Conservation (phyloP, 345 rosid species). For the Cardiospermum halicacabum region DNA sequence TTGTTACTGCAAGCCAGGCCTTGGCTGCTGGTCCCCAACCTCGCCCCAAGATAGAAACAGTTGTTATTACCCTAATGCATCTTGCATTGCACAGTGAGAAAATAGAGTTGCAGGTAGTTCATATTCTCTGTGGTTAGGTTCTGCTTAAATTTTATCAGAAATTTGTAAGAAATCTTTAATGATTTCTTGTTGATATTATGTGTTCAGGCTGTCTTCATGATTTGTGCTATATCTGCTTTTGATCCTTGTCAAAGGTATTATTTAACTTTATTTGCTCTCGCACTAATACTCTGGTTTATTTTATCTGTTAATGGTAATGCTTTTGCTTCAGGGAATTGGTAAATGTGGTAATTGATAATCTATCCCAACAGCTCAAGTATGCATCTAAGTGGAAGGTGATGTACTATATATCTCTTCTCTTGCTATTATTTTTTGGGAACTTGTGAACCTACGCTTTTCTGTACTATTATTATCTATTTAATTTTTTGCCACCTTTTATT, state of each 20-base stretch:
- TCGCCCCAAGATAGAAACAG: constrained; percentile 59
- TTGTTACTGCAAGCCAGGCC: constrained; percentile 68
- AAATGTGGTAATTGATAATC: constrained; percentile 52
- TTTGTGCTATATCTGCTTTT: constrained; percentile 72
- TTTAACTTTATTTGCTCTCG: constrained; percentile 1
- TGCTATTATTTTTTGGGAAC: neutral
- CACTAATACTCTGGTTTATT: neutral
- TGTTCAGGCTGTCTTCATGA: constrained; percentile 85
- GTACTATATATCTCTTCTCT: constrained; percentile 9
- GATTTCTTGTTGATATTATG: constrained; percentile 3
- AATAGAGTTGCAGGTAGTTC: constrained; percentile 73
- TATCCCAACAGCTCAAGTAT: constrained; percentile 73
- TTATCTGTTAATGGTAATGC: neutral
- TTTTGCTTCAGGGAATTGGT: constrained; percentile 73
- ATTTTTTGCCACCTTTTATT: constrained; percentile 11
- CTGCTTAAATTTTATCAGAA: no score
- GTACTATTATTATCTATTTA: constrained; percentile 14
- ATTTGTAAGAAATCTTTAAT: no score
- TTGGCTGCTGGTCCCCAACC: constrained; percentile 77
- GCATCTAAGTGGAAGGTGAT: constrained; percentile 70
- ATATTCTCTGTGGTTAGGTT: constrained; percentile 7
- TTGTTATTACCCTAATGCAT: constrained; percentile 76
- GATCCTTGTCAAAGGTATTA: constrained; percentile 77
- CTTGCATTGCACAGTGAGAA: constrained; percentile 83
- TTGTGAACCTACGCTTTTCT: neutral